Base-by-base conservation (phyloP, 306 rosid genomes). In the Lathyrus tuberosus region DNA sequence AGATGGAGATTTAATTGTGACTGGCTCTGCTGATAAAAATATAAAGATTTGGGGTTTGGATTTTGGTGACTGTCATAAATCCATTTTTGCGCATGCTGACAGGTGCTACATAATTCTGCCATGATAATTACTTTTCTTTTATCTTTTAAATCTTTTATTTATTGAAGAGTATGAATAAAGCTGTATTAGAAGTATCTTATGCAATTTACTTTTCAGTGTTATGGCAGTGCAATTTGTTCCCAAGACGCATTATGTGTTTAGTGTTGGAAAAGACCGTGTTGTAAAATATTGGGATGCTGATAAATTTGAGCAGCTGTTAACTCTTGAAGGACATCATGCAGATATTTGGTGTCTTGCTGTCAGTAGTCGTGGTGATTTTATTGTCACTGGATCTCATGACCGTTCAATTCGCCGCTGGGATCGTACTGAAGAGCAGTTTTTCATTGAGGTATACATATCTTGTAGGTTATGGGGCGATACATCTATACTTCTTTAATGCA, bases 231-330 rank as follows among this genome's bases (percentile, higher is more conserved):
- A 82, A 70, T 94, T 94, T 83, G 96, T 94, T 54, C 87, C 72
- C 61, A 90, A 46, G 77, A 88, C 97, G 5, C 98, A 94, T 83
- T 94, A 90, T 70, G 83, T 90, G 76, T 94, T 94, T 77, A 94
- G 92, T 46, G 92, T 76, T 72, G 98, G 98, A 73, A 90, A 90
- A 82, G 98, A 94, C 42, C 88, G 90, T 20, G 72, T 81, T 0
- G 76, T 94, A 59, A 94, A 88, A 74, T 94, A 94, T 78, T 94
- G 98, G 98, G 98, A 94, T 79, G 98, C 96, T 26, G 98, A 94
- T 82, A 94, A 94, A 74, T 88, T 90, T 80, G 95, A 94, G 90
- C 79, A 83, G 61, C 89, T 94, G 76, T 83, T 94, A 75, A 94
- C 92, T 66, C 96, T 94, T 3, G 97, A 88, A 82, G 98, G 98